phyloP scores from a whole-genome alignment of 2,329 filamentous ascomycete species.

The Chaetomiaceae sp. region DNA sequence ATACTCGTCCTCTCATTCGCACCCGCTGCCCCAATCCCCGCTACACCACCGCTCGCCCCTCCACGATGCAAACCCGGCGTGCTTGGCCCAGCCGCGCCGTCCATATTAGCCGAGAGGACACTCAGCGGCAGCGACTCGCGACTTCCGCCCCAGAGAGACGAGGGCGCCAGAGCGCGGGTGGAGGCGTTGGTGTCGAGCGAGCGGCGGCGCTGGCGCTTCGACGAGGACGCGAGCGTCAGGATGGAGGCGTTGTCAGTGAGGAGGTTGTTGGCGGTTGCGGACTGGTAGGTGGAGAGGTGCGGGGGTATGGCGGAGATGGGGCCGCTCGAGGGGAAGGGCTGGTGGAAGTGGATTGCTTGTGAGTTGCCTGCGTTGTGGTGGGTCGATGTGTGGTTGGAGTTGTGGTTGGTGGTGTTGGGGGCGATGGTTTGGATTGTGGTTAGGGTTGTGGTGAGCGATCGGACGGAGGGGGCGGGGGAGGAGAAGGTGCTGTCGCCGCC shows the following conservation, averaged over 20 bases:
- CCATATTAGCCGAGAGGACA: constrained; percentile 68
- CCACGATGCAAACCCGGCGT: constrained; percentile 51
- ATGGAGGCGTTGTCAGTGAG: constrained; percentile 84
- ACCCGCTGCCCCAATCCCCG: constrained; percentile 35
- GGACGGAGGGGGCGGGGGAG: constrained; percentile 74
- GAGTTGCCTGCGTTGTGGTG: constrained; percentile 38
- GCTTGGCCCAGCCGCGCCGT: constrained; percentile 38
- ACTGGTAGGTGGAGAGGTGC: constrained; percentile 67
- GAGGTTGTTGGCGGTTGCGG: constrained; percentile 77
- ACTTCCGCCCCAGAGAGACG: constrained; percentile 75
- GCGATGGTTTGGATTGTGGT: constrained; percentile 78
- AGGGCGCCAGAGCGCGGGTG: constrained; percentile 77
- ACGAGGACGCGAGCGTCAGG: constrained; percentile 76
- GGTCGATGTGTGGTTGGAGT: constrained; percentile 33
- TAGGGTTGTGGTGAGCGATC: constrained; percentile 75
- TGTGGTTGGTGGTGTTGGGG: constrained; percentile 48
- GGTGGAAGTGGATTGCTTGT: constrained; percentile 58
- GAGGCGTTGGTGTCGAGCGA: constrained; percentile 84
- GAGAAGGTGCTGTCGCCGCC: constrained; percentile 76
- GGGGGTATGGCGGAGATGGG: constrained; percentile 68
- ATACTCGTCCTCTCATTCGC: constrained; percentile 69
- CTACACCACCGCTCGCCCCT: constrained; percentile 23
- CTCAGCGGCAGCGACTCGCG: constrained; percentile 75
- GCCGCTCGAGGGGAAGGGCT: constrained; percentile 60
- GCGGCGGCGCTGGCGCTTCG: constrained; percentile 69